phyloP scores from a whole-genome alignment of 768 basidiomycete genomes.

The Terana coerulea region DNA sequence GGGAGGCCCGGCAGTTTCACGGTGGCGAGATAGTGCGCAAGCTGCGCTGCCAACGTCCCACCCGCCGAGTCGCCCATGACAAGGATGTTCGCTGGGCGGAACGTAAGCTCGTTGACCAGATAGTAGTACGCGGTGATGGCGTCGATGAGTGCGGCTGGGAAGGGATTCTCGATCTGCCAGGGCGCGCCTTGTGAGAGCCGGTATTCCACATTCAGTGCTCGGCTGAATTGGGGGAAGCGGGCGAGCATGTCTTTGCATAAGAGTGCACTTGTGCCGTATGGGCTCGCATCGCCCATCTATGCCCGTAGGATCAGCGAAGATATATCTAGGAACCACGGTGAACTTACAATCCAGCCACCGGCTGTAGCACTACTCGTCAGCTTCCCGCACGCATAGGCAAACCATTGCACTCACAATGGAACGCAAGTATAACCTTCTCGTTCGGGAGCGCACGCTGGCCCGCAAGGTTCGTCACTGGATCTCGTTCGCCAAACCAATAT shows the following conservation, averaged over 20 bases:
- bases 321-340: neutral
- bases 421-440: constrained; percentile 18
- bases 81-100: constrained; percentile 42
- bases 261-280: neutral
- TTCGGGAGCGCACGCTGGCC: constrained; percentile 12
- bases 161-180: constrained; percentile 33
- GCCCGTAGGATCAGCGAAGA: neutral
- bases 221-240: constrained; percentile 13
- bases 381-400: neutral
- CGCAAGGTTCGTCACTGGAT: neutral
- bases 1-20: constrained; percentile 16
- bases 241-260: constrained; percentile 3
- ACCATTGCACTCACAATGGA: constrained; percentile 17
- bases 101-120: constrained; percentile 39
- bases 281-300: constrained; percentile 11
- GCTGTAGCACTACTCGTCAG: neutral
- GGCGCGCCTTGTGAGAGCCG: constrained; percentile 34
- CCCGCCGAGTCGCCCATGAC: constrained; percentile 55
- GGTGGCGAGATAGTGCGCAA: constrained; percentile 34
- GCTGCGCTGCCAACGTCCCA: constrained; percentile 41
- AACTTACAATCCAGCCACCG: constrained; percentile 12
- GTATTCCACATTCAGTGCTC: constrained; percentile 43
- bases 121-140: constrained; percentile 47
- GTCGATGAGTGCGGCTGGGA: constrained; percentile 53
- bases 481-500: constrained; percentile 20